Evolutionary conservation across 2,329 filamentous ascomycete genomes (phyloP).

Genomic region (Colletotrichum sp.): DNA sequence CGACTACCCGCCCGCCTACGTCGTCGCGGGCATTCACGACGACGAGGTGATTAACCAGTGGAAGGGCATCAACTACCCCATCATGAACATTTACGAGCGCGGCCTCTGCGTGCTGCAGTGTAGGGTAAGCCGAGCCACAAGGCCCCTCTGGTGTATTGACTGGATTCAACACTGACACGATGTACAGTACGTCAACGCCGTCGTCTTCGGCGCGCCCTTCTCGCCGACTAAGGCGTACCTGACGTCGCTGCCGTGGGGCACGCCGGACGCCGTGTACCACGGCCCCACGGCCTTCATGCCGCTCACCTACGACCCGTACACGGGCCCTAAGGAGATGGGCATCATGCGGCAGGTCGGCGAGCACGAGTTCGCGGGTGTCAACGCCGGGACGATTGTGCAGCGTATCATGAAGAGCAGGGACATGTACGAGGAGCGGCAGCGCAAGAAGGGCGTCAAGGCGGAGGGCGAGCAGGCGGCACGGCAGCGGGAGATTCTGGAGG

Average conservation of each 20-base stretch:
- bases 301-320: constrained; percentile 80
- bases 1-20: constrained; percentile 82
- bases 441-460: constrained; percentile 87
- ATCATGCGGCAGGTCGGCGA: constrained; percentile 81
- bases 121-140: constrained; percentile 58
- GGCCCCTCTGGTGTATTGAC: too few species aligned
- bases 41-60: constrained; percentile 94
- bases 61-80: constrained; percentile 98
- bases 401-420: constrained; percentile 87
- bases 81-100: constrained; percentile 99
- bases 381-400: constrained; percentile 89
- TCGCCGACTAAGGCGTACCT: constrained; percentile 83
- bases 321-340: constrained; percentile 78
- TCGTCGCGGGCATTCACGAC: constrained; percentile 94
- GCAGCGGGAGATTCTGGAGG: constrained; percentile 66
- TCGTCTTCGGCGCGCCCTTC: constrained; percentile 91
- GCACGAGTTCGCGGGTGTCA: constrained; percentile 86
- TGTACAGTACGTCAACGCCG: constrained; percentile 79
- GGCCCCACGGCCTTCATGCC: constrained; percentile 94
- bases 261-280: constrained; percentile 86
- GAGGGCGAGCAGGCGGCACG: constrained; percentile 72
- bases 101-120: constrained; percentile 96
- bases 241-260: constrained; percentile 72
- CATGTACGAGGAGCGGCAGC: constrained; percentile 90
- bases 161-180: background rate